Evolutionary conservation across 306 rosid species (phyloP), one percentile per base, ranked within the genome.

Genomic region (Datisca glomerata): DNA sequence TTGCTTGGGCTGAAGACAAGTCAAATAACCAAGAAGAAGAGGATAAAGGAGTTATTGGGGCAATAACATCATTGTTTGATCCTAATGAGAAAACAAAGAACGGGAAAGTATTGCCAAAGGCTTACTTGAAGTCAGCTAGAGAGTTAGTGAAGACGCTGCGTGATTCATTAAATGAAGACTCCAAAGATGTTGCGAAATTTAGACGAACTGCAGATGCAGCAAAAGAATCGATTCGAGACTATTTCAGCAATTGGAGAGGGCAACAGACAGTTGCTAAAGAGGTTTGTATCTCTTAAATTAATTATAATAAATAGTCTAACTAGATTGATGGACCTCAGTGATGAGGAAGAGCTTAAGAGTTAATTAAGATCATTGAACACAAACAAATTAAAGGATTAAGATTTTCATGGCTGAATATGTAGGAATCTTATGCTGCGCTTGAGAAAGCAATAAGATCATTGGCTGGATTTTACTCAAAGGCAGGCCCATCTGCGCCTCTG

Each of bases 161-260:
- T 0, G 93, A 87, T 44, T 83, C 97, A 0, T 24, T 89, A 32
- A 71, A 77, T 17, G 91, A 80, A 68, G 70, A 58, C 47, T 55
- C 84, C 21, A 57, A 66, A 21, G 78, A 84, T 20, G 56, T 11
- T 45, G 86, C 93, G 2, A 80, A 80, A 41, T 89, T 89, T 20
- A 68, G 95, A 60, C 39, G 98, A 6, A 80, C 78, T n/a, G 98
- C 98, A n/a, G 95, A 89, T 44, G 77, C 84, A 17, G 91, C 95
- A 18, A 89, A 77, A 77, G 93, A 84, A 45, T 74, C 95, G 0
- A 89, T 89, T 46, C 75, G 91, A 12, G 91, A 84, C 53, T 84
- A 72, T 59, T 53, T 89, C 59, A 57, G 86, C 70, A 78, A 46
- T 41, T 89, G 98, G 98, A 63, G 69, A 63, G 98, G 98, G 21